phyloP scores from a whole-genome alignment of 495 filamentous ascomycete genomes.

The Astrothelium macrocarpum region DNA sequence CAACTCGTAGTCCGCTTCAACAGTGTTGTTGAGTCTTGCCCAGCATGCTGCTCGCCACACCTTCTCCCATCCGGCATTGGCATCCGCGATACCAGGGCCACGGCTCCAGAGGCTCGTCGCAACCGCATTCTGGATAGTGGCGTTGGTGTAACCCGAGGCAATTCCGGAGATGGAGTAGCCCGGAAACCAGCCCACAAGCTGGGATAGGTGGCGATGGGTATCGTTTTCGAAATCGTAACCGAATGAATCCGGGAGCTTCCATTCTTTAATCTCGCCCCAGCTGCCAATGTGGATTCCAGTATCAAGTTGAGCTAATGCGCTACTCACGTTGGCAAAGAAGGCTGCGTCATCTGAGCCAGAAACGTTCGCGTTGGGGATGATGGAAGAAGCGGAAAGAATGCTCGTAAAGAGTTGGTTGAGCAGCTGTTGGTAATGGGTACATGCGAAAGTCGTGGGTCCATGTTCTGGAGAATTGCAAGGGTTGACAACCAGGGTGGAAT shows the following conservation, averaged over 20 bases:
- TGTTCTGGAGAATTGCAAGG: conserved; percentile 46
- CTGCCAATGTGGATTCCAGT: conserved; percentile 39
- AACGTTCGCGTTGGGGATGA: conserved; percentile 15
- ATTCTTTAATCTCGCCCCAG: conserved; percentile 37
- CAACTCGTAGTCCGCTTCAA: conserved; percentile 38
- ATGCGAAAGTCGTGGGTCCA: conserved; percentile 44
- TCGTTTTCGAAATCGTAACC: conserved; percentile 37
- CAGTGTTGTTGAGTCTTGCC: conserved; percentile 41
- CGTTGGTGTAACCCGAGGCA: conserved; percentile 23
- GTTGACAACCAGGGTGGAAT: conserved; percentile 41
- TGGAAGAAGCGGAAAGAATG: conserved; percentile 23
- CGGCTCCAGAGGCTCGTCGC: conserved; percentile 33
- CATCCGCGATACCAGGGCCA: conserved; percentile 35
- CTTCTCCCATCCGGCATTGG: conserved; percentile 47
- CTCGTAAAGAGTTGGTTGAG: conserved; percentile 37
- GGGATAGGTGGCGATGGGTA: conserved; percentile 44
- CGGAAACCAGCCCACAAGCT: conserved; percentile 45
- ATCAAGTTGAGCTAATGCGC: conserved; percentile 32
- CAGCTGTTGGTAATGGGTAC: conserved; percentile 42
- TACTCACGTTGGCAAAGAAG: conserved; percentile 26
- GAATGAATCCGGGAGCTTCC: conserved; percentile 10
- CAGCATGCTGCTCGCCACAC: conserved; percentile 46
- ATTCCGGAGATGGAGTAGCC: conserved; percentile 36
- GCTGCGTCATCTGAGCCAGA: conserved; percentile 13
- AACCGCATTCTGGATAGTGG: conserved; percentile 35